Evolutionary conservation across 352 stramenopile genomes (phyloP), one percentile per base, ranked within the genome.

Genomic region (Pythium folliculosum): DNA sequence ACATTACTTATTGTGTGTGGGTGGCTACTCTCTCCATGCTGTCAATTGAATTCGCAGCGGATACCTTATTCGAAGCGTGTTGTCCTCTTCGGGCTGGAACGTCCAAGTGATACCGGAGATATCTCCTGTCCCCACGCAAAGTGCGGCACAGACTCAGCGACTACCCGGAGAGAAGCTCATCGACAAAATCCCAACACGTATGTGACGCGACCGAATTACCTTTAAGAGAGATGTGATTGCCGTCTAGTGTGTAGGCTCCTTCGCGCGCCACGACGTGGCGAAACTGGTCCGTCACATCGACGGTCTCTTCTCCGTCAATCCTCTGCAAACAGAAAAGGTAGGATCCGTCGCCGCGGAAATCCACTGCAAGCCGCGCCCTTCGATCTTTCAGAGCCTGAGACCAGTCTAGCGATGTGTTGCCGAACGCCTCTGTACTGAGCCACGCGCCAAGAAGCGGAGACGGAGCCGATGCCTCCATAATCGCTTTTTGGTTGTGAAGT

Each of bases 321-420:
- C 30, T 58, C 16, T 72, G 48, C 61, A 89, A 71, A 14, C 38
- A 59, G 38, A 91, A 86, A 23, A 52, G 60, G 63, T 80, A 91
- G 54, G 58, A 48, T 32, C 71, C 63, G 17, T 81, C 66, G 23
- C 43, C 38, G 21, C 66, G 49, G 38, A 91, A 92, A 16, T 69
- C 61, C 14, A 94, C 63, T 14, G 66, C 47, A 5, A 89, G 72
- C n/a, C 61, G 63, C 25, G 70, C 82, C 10, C 60, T 71, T 22
- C 77, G 65, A 13, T 84, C 75, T 53, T 90, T 90, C 12, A 94
- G 67, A 25, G 83, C 83, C 45, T 90, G 75, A 43, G 82, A 81
- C 86, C 86, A 94, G 66, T 94, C 86, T 21, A 94, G 69, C 40
- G 80, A 54, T 14, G 86, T 94, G 57, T 90, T 94, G 16, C 86